phyloP scores from a whole-genome alignment of 179 eudicot species.

The Heliamphora ciliata region DNA sequence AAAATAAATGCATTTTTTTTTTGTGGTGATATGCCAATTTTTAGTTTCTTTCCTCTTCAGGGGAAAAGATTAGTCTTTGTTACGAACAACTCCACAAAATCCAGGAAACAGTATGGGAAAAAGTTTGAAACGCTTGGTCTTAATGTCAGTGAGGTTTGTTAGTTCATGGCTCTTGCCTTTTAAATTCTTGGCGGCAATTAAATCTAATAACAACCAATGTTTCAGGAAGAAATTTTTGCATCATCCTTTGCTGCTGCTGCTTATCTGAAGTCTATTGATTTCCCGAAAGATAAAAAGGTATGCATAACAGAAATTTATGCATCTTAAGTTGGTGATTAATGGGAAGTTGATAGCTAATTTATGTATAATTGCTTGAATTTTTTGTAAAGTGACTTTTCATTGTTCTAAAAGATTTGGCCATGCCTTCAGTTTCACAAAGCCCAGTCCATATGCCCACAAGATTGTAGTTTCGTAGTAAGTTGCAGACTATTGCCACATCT shows the following conservation, averaged over 20 bases:
- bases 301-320: background rate
- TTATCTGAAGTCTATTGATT: conserved; percentile 75
- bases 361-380: background rate
- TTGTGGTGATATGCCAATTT: background rate
- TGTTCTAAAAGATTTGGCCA: background rate
- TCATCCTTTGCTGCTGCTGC: conserved; percentile 99
- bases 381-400: background rate
- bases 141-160: conserved; percentile 68
- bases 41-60: conserved; percentile 30
- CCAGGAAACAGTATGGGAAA: conserved; percentile 92
- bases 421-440: background rate
- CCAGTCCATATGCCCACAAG: background rate
- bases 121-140: conserved; percentile 96
- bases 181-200: background rate
- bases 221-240: conserved; percentile 96
- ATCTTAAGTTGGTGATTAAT: background rate
- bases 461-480: background rate
- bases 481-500: background rate
- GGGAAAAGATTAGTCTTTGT: conserved; percentile 94
- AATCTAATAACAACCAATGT: conserved; percentile 15
- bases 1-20: background rate
- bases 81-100: conserved; percentile 96
- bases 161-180: conserved; percentile 18
- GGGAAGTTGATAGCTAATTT: background rate
- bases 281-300: conserved; percentile 92